Evolutionary conservation across 2,329 filamentous ascomycete genomes (phyloP).

Genomic region (Rosellinia necatrix): DNA sequence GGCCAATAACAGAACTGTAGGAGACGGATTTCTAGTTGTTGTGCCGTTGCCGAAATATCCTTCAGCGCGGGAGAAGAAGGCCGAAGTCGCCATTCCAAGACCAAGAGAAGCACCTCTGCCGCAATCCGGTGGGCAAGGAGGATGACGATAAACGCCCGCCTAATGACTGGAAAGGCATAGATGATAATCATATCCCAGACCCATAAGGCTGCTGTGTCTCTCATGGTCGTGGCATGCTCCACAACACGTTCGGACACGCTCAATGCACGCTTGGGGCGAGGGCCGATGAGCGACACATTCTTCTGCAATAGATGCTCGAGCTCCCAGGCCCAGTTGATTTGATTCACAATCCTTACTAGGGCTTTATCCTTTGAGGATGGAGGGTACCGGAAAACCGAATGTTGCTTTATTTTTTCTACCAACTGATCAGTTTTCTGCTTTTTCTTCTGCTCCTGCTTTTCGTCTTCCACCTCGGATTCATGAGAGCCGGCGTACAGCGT

Average conservation of each 20-base stretch:
- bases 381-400: slow-evolving; percentile 78
- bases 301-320: slow-evolving; percentile 83
- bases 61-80: slow-evolving; percentile 85
- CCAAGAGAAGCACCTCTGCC: slow-evolving; percentile 76
- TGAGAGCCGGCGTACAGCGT: slow-evolving; percentile 42
- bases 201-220: slow-evolving; percentile 72
- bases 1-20: slow-evolving; percentile 99
- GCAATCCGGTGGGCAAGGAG: slow-evolving; percentile 79
- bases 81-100: slow-evolving; percentile 84
- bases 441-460: slow-evolving; percentile 61
- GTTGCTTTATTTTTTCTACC: slow-evolving; percentile 84
- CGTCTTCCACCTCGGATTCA: slow-evolving; percentile 73
- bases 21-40: slow-evolving; percentile 94
- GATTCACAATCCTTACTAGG: slow-evolving; percentile 80
- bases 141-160: slow-evolving; percentile 73
- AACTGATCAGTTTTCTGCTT: slow-evolving; percentile 68
- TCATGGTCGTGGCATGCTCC: slow-evolving; percentile 86
- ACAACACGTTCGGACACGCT: slow-evolving; percentile 95
- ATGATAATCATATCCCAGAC: slow-evolving; percentile 72
- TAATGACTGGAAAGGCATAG: slow-evolving; percentile 79
- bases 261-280: slow-evolving; percentile 78
- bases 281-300: slow-evolving; percentile 84
- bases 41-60: slow-evolving; percentile 93
- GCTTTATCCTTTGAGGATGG: slow-evolving; percentile 83
- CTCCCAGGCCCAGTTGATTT: slow-evolving; percentile 96